These are phyloP conservation scores for Termitomyces sp. DNA, from an alignment of 768 basidiomycete genomes.

Conservation along the genomic window DNA sequence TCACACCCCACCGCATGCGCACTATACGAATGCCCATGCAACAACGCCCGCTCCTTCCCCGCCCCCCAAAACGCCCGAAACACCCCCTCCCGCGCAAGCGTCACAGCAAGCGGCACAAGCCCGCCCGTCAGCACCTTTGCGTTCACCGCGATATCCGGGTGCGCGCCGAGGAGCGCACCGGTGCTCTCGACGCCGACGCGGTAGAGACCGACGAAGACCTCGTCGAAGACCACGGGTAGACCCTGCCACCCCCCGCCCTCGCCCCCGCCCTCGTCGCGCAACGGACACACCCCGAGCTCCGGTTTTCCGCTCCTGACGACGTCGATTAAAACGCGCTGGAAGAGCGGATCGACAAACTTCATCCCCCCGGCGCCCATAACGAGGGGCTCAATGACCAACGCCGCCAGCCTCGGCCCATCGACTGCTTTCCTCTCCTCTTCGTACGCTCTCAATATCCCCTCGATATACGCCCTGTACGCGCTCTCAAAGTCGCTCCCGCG, in stretches of 20 bases:
- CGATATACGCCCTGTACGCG: constrained; percentile 59
- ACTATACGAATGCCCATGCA: constrained; percentile 96
- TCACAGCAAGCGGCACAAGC: constrained; percentile 79
- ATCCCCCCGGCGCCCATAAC: constrained; percentile 96
- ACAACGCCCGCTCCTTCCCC: constrained; percentile 76
- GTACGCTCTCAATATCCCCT: constrained; percentile 42
- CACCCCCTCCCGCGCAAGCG: constrained; percentile 74
- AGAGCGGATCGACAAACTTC: constrained; percentile 96
- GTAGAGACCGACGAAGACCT: constrained; percentile 92
- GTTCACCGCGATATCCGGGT: constrained; percentile 87
- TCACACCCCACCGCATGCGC: constrained; percentile 92
- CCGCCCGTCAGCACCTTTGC: constrained; percentile 96
- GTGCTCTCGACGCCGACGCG: constrained; percentile 73
- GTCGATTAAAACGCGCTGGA: constrained; percentile 85
- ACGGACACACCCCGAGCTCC: constrained; percentile 5
- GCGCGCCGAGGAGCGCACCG: constrained; percentile 58
- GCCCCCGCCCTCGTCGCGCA: constrained; percentile 8
- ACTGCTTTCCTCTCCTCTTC: constrained; percentile 27
- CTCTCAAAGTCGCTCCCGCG: constrained; percentile 55
- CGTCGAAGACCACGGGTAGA: constrained; percentile 91
- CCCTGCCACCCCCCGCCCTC: constrained; percentile 45
- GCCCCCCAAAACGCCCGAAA: constrained; percentile 76
- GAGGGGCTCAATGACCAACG: constrained; percentile 86
- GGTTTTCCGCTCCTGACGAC: constrained; percentile 46
- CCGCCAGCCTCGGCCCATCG: constrained; percentile 44